These are phyloP conservation scores for Candida coleopterorum DNA, from an alignment of 805 yeast species.

Conservation along the genomic window DNA sequence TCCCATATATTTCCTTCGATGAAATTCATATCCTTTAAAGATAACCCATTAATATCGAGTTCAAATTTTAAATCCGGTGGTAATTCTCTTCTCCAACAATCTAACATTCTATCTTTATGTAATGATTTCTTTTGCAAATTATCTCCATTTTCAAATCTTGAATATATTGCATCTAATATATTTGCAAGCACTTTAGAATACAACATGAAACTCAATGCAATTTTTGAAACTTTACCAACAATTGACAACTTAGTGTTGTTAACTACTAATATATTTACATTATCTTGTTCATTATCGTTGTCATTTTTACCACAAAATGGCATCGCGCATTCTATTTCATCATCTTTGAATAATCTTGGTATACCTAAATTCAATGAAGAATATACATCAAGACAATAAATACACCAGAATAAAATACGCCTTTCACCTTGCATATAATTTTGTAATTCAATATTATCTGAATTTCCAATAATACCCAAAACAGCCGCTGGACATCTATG, in stretches of 20 bases:
- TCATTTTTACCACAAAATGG: constrained; percentile 55
- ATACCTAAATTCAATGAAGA: constrained; percentile 75
- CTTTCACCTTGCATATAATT: constrained; percentile 77
- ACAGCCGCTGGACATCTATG: constrained; percentile 88
- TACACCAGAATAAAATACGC: constrained; percentile 79
- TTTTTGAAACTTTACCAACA: constrained; percentile 65
- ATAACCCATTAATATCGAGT: constrained; percentile 53
- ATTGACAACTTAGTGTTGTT: constrained; percentile 56
- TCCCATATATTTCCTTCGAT: constrained; percentile 17
- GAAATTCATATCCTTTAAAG: constrained; percentile 21
- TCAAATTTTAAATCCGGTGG: constrained; percentile 60
- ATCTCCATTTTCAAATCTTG: constrained; percentile 41
- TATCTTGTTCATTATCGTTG: constrained; percentile 37
- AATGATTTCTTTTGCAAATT: constrained; percentile 25
- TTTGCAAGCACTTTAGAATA: constrained; percentile 70
- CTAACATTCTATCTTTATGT: constrained; percentile 59
- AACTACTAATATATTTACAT: constrained; percentile 54
- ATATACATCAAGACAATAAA: constrained; percentile 71
- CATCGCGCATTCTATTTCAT: constrained; percentile 80
- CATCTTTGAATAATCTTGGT: constrained; percentile 74
- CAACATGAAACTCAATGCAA: constrained; percentile 61
- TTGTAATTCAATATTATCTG: constrained; percentile 17
- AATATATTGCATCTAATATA: constrained; percentile 66
- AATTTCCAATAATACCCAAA: constrained; percentile 49
- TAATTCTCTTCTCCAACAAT: constrained; percentile 72